Evolutionary conservation across 2,329 filamentous ascomycete genomes (phyloP).

Genomic region (Phaeosphaeriaceae sp.): DNA sequence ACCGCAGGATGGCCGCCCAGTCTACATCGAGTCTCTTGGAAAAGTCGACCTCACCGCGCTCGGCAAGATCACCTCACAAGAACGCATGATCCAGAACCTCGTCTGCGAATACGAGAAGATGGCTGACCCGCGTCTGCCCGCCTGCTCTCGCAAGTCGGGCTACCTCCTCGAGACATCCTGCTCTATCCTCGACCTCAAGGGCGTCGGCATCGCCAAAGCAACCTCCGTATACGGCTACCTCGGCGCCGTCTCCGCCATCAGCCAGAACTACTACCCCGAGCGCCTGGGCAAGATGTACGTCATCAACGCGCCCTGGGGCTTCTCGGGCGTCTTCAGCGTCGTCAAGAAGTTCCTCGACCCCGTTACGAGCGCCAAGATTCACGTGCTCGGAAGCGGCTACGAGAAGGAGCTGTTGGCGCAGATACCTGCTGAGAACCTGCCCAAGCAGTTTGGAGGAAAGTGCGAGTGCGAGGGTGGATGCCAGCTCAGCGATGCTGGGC

Average conservation of each 20-base stretch:
- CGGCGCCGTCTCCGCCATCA: constrained; percentile 82
- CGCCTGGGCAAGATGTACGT: constrained; percentile 94
- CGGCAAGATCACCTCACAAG: constrained; percentile 89
- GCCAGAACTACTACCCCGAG: constrained; percentile 99
- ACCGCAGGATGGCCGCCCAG: constrained; percentile 84
- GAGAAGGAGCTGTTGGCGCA: constrained; percentile 84
- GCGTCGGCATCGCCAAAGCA: constrained; percentile 82
- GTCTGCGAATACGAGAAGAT: constrained; percentile 98
- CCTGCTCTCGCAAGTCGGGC: constrained; percentile 90
- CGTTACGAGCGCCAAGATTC: constrained; percentile 95
- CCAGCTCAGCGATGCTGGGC: constrained; percentile 84
- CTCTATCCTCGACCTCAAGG: constrained; percentile 98
- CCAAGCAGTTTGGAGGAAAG: constrained; percentile 80
- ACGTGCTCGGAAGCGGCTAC: constrained; percentile 83
- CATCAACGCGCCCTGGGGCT: constrained; percentile 98
- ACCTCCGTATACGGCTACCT: constrained; percentile 89
- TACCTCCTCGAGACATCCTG: constrained; percentile 96
- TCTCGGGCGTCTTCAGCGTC: constrained; percentile 82
- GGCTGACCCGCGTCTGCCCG: constrained; percentile 88
- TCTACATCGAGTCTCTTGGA: constrained; percentile 96
- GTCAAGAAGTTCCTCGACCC: constrained; percentile 96
- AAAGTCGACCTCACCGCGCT: constrained; percentile 89
- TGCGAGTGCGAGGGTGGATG: constrained; percentile 87
- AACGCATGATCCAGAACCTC: constrained; percentile 96
- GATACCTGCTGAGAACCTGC: constrained; percentile 88